Conservation (phyloP, 2,329 filamentous ascomycete genomes). For the Colletotrichum tabaci region DNA sequence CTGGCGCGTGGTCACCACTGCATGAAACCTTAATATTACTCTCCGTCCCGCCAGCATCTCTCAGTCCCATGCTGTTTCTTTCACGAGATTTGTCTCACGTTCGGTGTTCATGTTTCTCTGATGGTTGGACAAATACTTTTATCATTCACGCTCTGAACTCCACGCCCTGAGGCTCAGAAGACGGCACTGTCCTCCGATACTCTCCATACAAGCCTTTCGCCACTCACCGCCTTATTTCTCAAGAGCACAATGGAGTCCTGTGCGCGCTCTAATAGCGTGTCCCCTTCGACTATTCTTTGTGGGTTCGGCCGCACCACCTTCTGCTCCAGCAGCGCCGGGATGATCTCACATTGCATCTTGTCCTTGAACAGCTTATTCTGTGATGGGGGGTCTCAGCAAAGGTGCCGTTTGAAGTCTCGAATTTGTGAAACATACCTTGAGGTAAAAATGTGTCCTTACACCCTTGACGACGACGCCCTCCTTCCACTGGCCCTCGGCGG, state of each 20-base stretch:
- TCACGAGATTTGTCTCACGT: too few relatives aligned
- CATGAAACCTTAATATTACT: too few relatives aligned
- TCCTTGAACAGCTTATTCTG: conserved; percentile 71
- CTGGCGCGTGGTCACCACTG: too few relatives aligned
- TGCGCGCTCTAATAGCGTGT: conserved; percentile 55
- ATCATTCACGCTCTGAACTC: too few relatives aligned
- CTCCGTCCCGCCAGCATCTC: too few relatives aligned
- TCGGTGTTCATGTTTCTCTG: too few relatives aligned
- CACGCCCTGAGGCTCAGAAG: neutral
- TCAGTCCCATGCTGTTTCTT: too few relatives aligned
- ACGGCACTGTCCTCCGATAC: conserved; percentile 36
- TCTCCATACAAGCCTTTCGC: conserved; percentile 58
- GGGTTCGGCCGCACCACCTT: conserved; percentile 58
- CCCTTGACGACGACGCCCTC: conserved; percentile 67
- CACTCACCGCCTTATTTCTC: conserved; percentile 55
- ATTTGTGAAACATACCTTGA: conserved; percentile 55
- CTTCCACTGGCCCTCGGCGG: conserved; percentile 60
- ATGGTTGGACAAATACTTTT: too few relatives aligned
- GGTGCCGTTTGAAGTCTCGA: neutral
- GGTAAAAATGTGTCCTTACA: conserved; percentile 70
- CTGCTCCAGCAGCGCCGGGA: conserved; percentile 62
- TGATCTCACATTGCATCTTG: conserved; percentile 68
- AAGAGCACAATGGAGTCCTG: conserved; percentile 55
- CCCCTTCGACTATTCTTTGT: conserved; percentile 59
- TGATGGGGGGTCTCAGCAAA: neutral